Conservation (phyloP, 176 grass and related monocot species). For the Cymbopogon citratus region DNA sequence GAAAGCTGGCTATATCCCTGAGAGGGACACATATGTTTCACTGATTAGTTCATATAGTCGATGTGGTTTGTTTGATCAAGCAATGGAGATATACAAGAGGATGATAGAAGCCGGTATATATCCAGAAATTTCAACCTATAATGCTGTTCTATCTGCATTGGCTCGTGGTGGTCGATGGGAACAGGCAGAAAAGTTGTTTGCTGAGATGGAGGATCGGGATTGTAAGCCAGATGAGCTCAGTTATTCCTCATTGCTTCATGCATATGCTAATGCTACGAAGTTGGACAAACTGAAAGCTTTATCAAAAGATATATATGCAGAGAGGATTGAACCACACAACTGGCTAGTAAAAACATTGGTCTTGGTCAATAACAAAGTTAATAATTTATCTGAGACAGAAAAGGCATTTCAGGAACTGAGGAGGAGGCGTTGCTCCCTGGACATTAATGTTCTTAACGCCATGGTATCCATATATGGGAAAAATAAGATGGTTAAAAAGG, state of each 20-base stretch:
- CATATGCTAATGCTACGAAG: conserved; percentile 75
- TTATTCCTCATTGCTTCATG: conserved; percentile 90
- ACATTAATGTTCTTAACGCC: conserved; percentile 82
- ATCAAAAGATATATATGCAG: conserved; percentile 72
- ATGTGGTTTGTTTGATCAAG: conserved; percentile 73
- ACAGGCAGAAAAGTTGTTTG: conserved; percentile 65
- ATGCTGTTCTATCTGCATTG: conserved; percentile 78
- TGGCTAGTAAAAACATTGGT: conserved; percentile 75
- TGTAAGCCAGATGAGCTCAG: conserved; percentile 75
- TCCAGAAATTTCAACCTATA: conserved; percentile 78
- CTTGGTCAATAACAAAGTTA: conserved; percentile 78
- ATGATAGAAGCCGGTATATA: conserved; percentile 77
- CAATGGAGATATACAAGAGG: conserved; percentile 91
- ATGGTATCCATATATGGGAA: conserved; percentile 91
- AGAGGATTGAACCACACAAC: conserved; percentile 53
- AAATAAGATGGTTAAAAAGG: conserved; percentile 69
- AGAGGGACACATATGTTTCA: conserved; percentile 87
- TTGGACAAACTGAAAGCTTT: conserved; percentile 56
- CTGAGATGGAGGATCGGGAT: conserved; percentile 73
- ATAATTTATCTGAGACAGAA: conserved; percentile 59
- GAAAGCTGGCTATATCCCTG: conserved; percentile 75
- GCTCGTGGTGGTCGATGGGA: conserved; percentile 65
- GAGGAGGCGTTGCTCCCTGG: conserved; percentile 51
- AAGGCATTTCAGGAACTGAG: conserved; percentile 70
- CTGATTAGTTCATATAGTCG: conserved; percentile 91